A percentile compares a stretch with the other conserved stretches of the same genome.
phyloP scores from a whole-genome alignment of 1,284 basidiomycete genomes.

The Leccinum insolens region DNA sequence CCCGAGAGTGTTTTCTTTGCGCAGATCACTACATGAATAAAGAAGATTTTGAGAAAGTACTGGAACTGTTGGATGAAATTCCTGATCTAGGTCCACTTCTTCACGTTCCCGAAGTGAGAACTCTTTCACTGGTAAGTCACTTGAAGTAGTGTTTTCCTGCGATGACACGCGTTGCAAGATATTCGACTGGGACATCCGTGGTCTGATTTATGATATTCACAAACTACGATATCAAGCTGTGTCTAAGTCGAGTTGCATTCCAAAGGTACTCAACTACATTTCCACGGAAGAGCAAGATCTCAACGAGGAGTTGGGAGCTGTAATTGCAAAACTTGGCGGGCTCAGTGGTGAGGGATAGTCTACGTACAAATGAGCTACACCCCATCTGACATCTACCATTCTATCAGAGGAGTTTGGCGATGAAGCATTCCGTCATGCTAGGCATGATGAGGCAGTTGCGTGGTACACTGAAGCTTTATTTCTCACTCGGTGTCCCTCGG shows the following conservation, averaged over 20 bases:
- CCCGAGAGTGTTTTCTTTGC: not conserved
- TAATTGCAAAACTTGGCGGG: not conserved
- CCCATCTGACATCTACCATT: not conserved
- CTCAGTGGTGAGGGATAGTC: not conserved
- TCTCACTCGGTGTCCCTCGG: constrained; percentile 3
- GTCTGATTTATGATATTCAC: constrained; percentile 1
- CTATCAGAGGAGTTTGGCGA: constrained; percentile 1
- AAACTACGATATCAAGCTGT: not conserved
- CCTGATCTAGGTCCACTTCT: constrained; percentile 11
- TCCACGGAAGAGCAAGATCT: not conserved
- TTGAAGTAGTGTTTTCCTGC: not conserved
- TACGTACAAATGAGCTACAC: not conserved
- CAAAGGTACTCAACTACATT: not conserved
- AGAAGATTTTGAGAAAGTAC: not conserved
- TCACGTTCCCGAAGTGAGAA: constrained; percentile 4
- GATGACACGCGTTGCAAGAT: constrained; percentile 12
- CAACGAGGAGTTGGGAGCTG: not conserved
- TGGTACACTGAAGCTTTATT: constrained; percentile 12
- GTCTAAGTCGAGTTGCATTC: not conserved
- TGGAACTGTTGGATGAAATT: not conserved
- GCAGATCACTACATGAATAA: not conserved
- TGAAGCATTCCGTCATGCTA: constrained; percentile 1
- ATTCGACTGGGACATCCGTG: constrained; percentile 9
- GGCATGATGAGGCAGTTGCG: constrained; percentile 5
- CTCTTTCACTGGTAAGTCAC: constrained; percentile 6